A percentile compares a stretch with the other conserved stretches of the same genome.
These are phyloP conservation scores for Collybia nuda DNA, from an alignment of 768 basidiomycete genomes.

Conservation along the genomic window DNA sequence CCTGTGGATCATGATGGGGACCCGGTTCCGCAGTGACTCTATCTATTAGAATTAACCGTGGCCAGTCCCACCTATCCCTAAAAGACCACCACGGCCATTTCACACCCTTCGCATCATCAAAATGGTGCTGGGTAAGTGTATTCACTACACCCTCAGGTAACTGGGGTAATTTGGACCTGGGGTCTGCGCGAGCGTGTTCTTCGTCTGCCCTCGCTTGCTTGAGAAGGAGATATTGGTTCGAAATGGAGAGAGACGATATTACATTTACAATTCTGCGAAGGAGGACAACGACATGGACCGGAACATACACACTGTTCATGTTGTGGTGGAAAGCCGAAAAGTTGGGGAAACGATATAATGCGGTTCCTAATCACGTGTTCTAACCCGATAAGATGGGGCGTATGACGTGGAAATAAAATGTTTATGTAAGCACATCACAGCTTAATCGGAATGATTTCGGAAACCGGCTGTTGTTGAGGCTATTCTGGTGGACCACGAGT, in stretches of 20 bases:
- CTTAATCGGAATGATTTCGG: too few relatives aligned
- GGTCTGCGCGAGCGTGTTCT: constrained; percentile 1
- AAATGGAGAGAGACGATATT: constrained; percentile 68
- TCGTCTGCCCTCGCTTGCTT: constrained; percentile 15
- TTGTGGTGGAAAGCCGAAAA: constrained; percentile 2
- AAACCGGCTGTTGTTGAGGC: too few relatives aligned
- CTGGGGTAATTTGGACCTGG: background rate
- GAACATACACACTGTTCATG: constrained; percentile 50
- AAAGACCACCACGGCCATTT: constrained; percentile 29
- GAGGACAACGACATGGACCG: constrained; percentile 58
- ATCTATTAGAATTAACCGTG: background rate
- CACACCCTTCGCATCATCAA: constrained; percentile 14
- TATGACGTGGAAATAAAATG: too few relatives aligned
- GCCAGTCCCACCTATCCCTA: constrained; percentile 23
- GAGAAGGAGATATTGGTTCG: constrained; percentile 56
- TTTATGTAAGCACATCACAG: too few relatives aligned
- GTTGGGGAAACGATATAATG: constrained; percentile 1
- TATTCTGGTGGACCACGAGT: too few relatives aligned
- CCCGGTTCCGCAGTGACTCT: background rate
- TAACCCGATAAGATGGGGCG: too few relatives aligned
- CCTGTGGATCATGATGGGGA: background rate
- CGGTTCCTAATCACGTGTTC: constrained; percentile 9
- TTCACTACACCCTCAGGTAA: background rate
- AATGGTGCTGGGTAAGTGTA: constrained; percentile 8
- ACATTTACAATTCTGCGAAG: constrained; percentile 67